phyloP scores from a whole-genome alignment of 1,139 yeast species.

The Saccharomyces hybrid region DNA sequence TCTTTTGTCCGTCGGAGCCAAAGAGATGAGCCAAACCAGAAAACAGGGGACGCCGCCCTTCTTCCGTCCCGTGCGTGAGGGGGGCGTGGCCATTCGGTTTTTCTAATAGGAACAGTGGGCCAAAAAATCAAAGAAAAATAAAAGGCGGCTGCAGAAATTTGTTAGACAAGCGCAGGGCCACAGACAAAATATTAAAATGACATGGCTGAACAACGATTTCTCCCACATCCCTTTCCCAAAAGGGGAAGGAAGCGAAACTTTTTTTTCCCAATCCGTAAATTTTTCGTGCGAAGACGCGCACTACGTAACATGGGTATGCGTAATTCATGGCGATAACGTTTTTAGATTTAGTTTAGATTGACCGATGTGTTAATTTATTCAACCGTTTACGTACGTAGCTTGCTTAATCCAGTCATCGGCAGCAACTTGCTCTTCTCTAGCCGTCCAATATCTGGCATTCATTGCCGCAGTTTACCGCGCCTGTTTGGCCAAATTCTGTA shows the following conservation, averaged over 20 bases:
- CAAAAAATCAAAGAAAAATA: background rate
- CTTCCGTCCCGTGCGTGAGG: slow-evolving; percentile 1
- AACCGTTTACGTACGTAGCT: background rate
- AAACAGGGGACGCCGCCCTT: slow-evolving; percentile 1
- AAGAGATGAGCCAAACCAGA: background rate
- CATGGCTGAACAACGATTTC: background rate
- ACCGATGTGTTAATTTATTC: background rate
- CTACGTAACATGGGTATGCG: background rate
- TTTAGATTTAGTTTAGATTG: background rate
- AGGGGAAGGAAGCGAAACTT: background rate
- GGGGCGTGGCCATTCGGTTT: slow-evolving; percentile 1
- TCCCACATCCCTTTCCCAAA: background rate
- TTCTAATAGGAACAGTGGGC: background rate
- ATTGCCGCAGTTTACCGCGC: slow-evolving; percentile 69
- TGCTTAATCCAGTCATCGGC: background rate
- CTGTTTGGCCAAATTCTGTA: slow-evolving; percentile 54
- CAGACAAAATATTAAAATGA: background rate
- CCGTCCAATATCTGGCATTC: slow-evolving; percentile 36
- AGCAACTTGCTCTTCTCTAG: background rate
- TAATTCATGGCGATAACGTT: background rate
- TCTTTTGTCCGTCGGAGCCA: slow-evolving; percentile 1
- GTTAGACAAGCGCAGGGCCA: background rate
- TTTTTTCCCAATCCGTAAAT: background rate
- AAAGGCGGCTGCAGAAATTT: background rate
- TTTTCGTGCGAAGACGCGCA: background rate